Conservation (phyloP, 345 rosid genomes). For the Noccaea caerulescens region DNA sequence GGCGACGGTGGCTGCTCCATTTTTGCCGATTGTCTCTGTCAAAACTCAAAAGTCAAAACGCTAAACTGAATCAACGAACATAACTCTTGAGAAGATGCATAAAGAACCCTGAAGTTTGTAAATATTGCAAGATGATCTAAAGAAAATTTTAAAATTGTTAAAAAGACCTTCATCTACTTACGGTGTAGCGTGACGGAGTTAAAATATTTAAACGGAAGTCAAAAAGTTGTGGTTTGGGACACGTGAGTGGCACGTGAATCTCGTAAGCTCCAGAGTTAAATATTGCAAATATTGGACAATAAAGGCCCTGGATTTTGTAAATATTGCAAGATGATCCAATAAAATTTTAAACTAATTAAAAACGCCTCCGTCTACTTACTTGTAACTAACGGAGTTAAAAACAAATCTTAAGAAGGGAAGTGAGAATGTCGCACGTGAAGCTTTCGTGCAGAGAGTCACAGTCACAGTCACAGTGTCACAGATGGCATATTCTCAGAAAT, state of each 20-base stretch:
- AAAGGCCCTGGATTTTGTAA: neutral
- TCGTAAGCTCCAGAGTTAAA: neutral
- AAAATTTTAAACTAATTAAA: neutral
- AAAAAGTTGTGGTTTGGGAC: neutral
- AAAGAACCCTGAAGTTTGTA: neutral
- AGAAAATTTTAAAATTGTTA: neutral
- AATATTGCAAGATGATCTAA: slow-evolving; percentile 10
- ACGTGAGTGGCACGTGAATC: neutral
- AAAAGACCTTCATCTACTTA: neutral
- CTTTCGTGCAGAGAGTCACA: slow-evolving; percentile 19
- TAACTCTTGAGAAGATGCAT: neutral
- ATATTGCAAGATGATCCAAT: neutral
- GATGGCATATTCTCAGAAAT: slow-evolving; percentile 41
- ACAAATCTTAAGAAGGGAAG: neutral
- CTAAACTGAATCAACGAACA: neutral
- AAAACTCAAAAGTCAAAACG: neutral
- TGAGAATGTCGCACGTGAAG: slow-evolving; percentile 38
- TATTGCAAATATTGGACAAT: too few species aligned
- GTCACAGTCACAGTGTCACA: slow-evolving; percentile 4
- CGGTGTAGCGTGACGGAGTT: slow-evolving; percentile 6
- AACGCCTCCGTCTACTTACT: neutral
- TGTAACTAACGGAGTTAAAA: neutral
- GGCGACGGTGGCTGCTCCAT: slow-evolving; percentile 46
- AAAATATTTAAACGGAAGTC: neutral
- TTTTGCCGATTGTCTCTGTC: slow-evolving; percentile 15